A percentile compares a stretch with the other conserved stretches of the same genome.
phyloP scores from a whole-genome alignment of 176 grass and related monocot genomes.

The Hyparrhenia diplandra region DNA sequence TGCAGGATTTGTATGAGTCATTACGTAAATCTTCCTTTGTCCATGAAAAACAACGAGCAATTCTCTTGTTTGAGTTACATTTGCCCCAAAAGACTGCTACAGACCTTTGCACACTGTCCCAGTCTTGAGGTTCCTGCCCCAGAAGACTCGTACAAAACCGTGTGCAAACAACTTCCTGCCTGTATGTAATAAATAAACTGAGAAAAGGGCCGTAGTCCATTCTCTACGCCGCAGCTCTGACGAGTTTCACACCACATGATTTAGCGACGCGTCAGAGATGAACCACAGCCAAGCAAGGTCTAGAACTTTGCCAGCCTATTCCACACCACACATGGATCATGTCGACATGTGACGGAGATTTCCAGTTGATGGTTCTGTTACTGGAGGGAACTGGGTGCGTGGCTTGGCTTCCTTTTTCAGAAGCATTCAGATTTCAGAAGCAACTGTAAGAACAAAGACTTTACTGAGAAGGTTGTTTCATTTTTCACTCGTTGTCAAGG shows the following conservation, averaged over 20 bases:
- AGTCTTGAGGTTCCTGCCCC: not conserved
- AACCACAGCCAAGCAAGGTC: not conserved
- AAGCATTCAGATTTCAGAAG: no score
- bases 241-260: constrained; percentile 12
- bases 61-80: not conserved
- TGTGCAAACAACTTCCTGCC: constrained; percentile 13
- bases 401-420: not conserved
- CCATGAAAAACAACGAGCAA: not conserved
- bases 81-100: not conserved
- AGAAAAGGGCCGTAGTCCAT: not conserved
- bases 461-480: no score
- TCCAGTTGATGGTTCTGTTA: not conserved
- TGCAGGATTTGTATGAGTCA: not conserved
- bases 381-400: not conserved
- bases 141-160: no score
- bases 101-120: not conserved
- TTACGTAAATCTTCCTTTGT: not conserved
- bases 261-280: not conserved
- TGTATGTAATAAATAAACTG: not conserved
- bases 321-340: constrained; percentile 16
- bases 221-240: not conserved
- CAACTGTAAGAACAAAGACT: constrained; percentile 7
- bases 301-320: not conserved
- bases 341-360: not conserved
- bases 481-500: no score